Evolutionary conservation across 2,329 filamentous ascomycete genomes (phyloP), one percentile per base, ranked within the genome.

Genomic region (Xylaria arbuscula): DNA sequence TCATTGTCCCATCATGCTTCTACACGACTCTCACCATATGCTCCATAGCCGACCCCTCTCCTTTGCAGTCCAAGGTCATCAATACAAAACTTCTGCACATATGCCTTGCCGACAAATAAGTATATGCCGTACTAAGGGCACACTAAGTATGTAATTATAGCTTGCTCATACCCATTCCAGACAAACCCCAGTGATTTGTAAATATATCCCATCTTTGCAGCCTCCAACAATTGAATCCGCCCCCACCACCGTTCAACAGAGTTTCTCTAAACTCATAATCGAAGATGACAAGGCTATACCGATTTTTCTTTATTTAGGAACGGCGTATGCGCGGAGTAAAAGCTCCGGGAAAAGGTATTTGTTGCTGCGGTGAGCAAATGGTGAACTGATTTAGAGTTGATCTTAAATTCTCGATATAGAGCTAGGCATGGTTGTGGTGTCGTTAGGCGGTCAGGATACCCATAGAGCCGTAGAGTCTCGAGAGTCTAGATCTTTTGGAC

Each of bases 1-100:
- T 69, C 67, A 66, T 40, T 28, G 48, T 63, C 54, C 55, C 67
- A 69, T 66, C 63, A 69, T 66, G 59, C 45, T 48, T 45, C n/a
- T 45, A 48, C 32, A 47, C 54, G 53, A 53, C 47, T 62, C 47
- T 62, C 19, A 47, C 24, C 17, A 36, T 15, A 3, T 40, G 51
- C 66, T 65, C 60, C 61, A 64, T 50, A 67, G 13, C 28, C 28
- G n/a, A 45, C 17, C 28, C 50, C 45, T 5, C 15, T 15, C 42
- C 45, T 36, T 36, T 17, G 11, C 19, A 22, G 28, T 28, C 11
- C 28, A 36, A 9, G 45, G 24, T 6, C 28, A 17, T 45, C 32
- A 28, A 28, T 28, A 36, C 51, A 54, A 19, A 11, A 19, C 32
- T 9, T 34, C 9, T 36, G 32, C 36, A 19, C 51, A 36, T 50